Percentiles rank a stretch among this genome's conserved stretches.
Evolutionary conservation across 768 basidiomycete species (phyloP).

Genomic region (Imleria badia): DNA sequence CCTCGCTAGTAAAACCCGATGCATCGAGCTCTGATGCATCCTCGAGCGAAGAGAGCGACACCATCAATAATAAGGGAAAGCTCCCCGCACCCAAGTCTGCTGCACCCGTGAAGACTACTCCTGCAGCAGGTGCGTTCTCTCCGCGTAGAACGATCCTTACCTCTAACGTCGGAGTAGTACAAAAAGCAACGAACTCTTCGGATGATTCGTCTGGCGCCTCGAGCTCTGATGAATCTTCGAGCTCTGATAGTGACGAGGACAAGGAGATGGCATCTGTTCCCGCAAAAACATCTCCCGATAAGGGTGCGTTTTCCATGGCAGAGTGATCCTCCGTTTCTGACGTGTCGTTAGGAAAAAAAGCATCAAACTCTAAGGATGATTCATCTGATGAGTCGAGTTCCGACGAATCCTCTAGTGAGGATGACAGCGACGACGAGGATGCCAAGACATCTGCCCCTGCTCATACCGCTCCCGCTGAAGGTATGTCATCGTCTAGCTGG

Average conservation of each 20-base stretch:
- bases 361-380: background rate
- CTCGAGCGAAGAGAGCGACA: slow-evolving; percentile 5
- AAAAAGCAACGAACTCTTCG: background rate
- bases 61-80: background rate
- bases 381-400: slow-evolving; percentile 12
- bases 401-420: slow-evolving; percentile 6
- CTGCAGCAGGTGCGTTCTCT: slow-evolving; percentile 30
- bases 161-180: background rate
- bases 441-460: slow-evolving; percentile 34
- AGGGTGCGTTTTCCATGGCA: slow-evolving; percentile 17
- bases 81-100: slow-evolving; percentile 33
- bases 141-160: background rate
- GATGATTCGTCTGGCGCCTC: background rate
- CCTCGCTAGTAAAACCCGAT: slow-evolving; percentile 5
- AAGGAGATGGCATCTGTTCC: slow-evolving; percentile 20
- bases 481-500: slow-evolving; percentile 27
- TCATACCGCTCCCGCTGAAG: slow-evolving; percentile 42
- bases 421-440: slow-evolving; percentile 1
- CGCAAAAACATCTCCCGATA: slow-evolving; percentile 44
- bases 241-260: background rate
- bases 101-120: slow-evolving; percentile 41
- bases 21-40: slow-evolving; percentile 14
- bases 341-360: background rate
- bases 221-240: slow-evolving; percentile 2
- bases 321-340: background rate